These are phyloP conservation scores for Pouteria glomerata DNA, from an alignment of 148 eudicot genomes.

Conservation along the genomic window DNA sequence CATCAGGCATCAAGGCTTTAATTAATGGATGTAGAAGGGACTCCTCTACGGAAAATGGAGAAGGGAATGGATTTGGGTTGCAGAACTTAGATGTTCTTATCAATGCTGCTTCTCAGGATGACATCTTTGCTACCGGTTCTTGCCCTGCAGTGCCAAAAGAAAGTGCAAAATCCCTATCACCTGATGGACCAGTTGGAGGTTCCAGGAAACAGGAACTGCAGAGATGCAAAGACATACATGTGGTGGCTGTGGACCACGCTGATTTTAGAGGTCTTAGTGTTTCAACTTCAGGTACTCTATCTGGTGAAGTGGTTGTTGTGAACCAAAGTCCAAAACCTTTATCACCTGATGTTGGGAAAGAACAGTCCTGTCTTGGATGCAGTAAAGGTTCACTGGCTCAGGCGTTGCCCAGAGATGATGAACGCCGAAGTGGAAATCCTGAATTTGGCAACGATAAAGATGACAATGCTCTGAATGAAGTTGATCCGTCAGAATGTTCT, in stretches of 20 bases:
- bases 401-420: conserved; percentile 1
- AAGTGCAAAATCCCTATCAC: conserved; percentile 13
- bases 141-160: conserved; percentile 16
- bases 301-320: conserved; percentile 17
- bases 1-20: conserved; percentile 13
- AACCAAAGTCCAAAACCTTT: conserved; percentile 21
- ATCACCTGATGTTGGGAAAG: conserved; percentile 12
- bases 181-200: conserved; percentile 16
- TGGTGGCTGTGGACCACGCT: conserved; percentile 16
- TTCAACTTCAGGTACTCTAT: conserved; percentile 11
- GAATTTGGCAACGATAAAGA: conserved; percentile 2
- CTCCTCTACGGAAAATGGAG: conserved; percentile 19
- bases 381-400: conserved; percentile 12
- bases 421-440: conserved; percentile 9
- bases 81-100: conserved; percentile 16
- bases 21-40: conserved; percentile 19
- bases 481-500: conserved; percentile 15
- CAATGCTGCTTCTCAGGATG: conserved; percentile 19
- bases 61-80: conserved; percentile 14
- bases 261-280: conserved; percentile 15
- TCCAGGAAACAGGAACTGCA: conserved; percentile 12
- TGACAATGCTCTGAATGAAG: conserved; percentile 8
- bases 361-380: conserved; percentile 13
- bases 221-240: conserved; percentile 11
- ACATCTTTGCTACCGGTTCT: conserved; percentile 19